Conservation (phyloP, 345 rosid genomes). For the Corchorus capsularis region DNA sequence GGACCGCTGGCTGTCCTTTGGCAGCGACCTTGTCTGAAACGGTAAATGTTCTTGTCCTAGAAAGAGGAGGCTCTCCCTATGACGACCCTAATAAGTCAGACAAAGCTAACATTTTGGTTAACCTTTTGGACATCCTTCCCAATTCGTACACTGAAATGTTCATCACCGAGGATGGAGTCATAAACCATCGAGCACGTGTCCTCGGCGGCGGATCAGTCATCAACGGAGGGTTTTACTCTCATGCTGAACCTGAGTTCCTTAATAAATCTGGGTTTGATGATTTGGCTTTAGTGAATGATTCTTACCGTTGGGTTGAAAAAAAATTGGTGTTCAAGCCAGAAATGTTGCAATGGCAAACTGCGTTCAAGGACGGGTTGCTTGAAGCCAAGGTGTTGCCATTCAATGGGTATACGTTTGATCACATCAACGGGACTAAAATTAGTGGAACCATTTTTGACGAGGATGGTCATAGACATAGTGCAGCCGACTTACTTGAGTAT, state of each 20-base stretch:
- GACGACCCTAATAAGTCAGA: constrained; percentile 47
- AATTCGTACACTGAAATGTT: constrained; percentile 62
- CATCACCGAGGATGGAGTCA: constrained; percentile 77
- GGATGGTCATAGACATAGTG: constrained; percentile 69
- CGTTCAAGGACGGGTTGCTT: constrained; percentile 67
- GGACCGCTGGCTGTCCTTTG: constrained; percentile 76
- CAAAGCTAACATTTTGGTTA: constrained; percentile 37
- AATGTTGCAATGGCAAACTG: constrained; percentile 67
- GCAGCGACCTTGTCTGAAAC: constrained; percentile 68
- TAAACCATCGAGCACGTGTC: constrained; percentile 70
- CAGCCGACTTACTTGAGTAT: constrained; percentile 77
- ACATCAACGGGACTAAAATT: constrained; percentile 64
- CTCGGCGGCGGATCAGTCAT: constrained; percentile 82
- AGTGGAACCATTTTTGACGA: constrained; percentile 71
- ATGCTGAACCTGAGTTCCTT: constrained; percentile 44
- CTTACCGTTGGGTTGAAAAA: constrained; percentile 76
- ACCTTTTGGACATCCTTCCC: constrained; percentile 44
- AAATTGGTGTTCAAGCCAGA: constrained; percentile 59
- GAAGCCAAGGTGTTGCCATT: constrained; percentile 66
- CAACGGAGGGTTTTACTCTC: constrained; percentile 78
- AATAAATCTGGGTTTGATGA: constrained; percentile 47
- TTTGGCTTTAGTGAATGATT: constrained; percentile 40
- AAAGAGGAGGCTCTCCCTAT: constrained; percentile 81
- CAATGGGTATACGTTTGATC: constrained; percentile 69
- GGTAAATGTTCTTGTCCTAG: constrained; percentile 69